A percentile compares a stretch with the other conserved stretches of the same genome.
Evolutionary conservation across 75 land plant genomes (phyloP).

Genomic region (Selaginella moellendorffii): DNA sequence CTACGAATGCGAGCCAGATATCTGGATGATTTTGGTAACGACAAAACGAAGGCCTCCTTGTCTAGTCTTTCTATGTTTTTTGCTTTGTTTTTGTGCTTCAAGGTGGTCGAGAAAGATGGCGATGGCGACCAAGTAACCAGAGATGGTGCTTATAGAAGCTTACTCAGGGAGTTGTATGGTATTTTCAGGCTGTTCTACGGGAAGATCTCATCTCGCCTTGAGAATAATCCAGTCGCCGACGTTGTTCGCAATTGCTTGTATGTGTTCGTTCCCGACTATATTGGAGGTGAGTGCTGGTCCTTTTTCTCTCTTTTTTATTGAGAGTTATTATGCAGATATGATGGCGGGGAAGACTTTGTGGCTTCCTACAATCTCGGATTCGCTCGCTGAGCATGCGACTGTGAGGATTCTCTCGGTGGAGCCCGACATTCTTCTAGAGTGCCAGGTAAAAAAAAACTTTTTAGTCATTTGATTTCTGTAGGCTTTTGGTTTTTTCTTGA

Average conservation of each 20-base stretch:
- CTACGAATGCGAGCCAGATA: slow-evolving; percentile 77
- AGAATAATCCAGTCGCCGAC: slow-evolving; percentile 65
- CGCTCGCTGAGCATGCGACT: slow-evolving; percentile 65
- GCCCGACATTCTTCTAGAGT: slow-evolving; percentile 67
- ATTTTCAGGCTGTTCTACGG: slow-evolving; percentile 86
- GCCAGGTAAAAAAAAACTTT: slow-evolving; percentile 84
- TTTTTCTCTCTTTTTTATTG: not conserved
- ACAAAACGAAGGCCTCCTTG: slow-evolving; percentile 28
- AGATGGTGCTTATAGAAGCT: slow-evolving; percentile 37
- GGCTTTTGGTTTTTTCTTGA: no score
- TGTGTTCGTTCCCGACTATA: slow-evolving; percentile 68
- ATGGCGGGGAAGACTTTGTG: slow-evolving; percentile 54
- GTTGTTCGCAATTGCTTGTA: slow-evolving; percentile 57
- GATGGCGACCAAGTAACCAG: slow-evolving; percentile 61
- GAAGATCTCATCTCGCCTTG: slow-evolving; percentile 53
- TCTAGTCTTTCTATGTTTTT: slow-evolving; percentile 77
- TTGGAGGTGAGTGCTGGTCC: slow-evolving; percentile 43
- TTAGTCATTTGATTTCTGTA: no score
- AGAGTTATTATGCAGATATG: slow-evolving; percentile 46
- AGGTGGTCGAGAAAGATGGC: slow-evolving; percentile 90
- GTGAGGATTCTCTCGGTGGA: slow-evolving; percentile 65
- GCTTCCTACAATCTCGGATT: slow-evolving; percentile 60
- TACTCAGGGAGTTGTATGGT: slow-evolving; percentile 69
- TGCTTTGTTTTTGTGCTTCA: no score
- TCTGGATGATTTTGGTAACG: slow-evolving; percentile 96